These are phyloP conservation scores for Amborella trichopoda DNA, from an alignment of 164 flowering plant genomes.

Conservation along the genomic window DNA sequence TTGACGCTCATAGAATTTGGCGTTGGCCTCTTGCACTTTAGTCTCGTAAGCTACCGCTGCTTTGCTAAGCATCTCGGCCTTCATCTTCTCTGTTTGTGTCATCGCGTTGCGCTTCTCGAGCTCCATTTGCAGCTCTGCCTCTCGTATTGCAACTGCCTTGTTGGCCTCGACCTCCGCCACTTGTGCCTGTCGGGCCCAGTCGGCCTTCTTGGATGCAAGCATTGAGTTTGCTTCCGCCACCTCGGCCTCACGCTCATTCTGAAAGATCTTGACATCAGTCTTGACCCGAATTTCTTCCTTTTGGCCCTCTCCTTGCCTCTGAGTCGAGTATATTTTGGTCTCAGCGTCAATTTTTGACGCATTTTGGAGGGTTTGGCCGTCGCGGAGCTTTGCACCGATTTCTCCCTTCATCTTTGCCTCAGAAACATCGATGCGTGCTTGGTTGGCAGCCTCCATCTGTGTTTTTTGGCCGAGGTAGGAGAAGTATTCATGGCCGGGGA, in stretches of 20 bases:
- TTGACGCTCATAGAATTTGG: constrained; percentile 20
- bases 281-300: constrained; percentile 18
- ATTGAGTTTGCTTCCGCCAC: constrained; percentile 18
- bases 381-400: constrained; percentile 14
- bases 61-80: constrained; percentile 17
- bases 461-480: constrained; percentile 32
- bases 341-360: constrained; percentile 18
- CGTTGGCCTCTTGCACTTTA: constrained; percentile 26
- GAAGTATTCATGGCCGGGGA: constrained; percentile 29
- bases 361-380: constrained; percentile 16
- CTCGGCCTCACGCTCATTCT: constrained; percentile 21
- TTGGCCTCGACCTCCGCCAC: constrained; percentile 19
- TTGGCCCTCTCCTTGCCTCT: constrained; percentile 17
- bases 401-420: constrained; percentile 21
- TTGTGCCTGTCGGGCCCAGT: constrained; percentile 10
- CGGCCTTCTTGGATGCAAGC: constrained; percentile 16
- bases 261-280: constrained; percentile 16
- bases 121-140: constrained; percentile 18
- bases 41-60: constrained; percentile 18
- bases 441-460: constrained; percentile 32
- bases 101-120: constrained; percentile 19
- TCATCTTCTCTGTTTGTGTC: constrained; percentile 14
- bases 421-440: constrained; percentile 16
- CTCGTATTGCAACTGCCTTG: constrained; percentile 17
- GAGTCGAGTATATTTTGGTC: constrained; percentile 11